Percentiles rank a stretch among this genome's conserved stretches.
These are phyloP conservation scores for Pestalotiopsis sp. DNA, from an alignment of 2,329 filamentous ascomycete genomes.

Conservation along the genomic window DNA sequence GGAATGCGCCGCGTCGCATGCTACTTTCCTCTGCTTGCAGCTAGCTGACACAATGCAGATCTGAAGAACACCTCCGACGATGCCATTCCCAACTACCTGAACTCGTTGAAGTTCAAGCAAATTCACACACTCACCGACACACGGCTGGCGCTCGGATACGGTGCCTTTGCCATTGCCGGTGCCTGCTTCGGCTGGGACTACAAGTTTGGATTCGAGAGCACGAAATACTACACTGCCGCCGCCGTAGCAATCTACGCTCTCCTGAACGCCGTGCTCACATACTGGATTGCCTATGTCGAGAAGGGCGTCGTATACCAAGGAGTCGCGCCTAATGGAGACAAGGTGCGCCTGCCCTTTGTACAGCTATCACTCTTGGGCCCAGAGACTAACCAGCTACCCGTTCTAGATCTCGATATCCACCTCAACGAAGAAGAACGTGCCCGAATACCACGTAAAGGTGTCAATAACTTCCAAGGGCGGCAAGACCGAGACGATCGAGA, in stretches of 20 bases:
- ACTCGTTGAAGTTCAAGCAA: constrained; percentile 82
- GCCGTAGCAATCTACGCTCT: constrained; percentile 81
- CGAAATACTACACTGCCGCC: constrained; percentile 77
- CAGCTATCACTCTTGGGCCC: background rate
- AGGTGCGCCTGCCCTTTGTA: constrained; percentile 21
- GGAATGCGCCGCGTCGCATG: constrained; percentile 6
- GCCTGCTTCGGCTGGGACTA: constrained; percentile 92
- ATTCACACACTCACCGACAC: constrained; percentile 81
- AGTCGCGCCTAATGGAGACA: constrained; percentile 58
- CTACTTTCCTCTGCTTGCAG: background rate
- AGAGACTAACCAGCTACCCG: constrained; percentile 17
- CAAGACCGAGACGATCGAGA: constrained; percentile 47
- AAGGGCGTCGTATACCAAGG: constrained; percentile 82
- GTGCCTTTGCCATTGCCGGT: constrained; percentile 76
- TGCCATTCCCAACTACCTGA: constrained; percentile 90
- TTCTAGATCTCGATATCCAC: constrained; percentile 72
- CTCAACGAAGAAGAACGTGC: constrained; percentile 76
- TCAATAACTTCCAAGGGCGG: constrained; percentile 47
- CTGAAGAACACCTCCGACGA: constrained; percentile 97
- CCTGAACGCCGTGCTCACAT: constrained; percentile 75
- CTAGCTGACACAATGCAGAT: constrained; percentile 55
- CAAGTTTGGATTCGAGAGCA: constrained; percentile 84
- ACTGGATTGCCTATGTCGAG: constrained; percentile 86
- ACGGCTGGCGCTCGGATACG: constrained; percentile 81
- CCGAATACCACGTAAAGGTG: constrained; percentile 77